These are phyloP conservation scores for Phascolomyces articulosus DNA, from an alignment of 371 early-diverging fungal genomes.

Conservation along the genomic window DNA sequence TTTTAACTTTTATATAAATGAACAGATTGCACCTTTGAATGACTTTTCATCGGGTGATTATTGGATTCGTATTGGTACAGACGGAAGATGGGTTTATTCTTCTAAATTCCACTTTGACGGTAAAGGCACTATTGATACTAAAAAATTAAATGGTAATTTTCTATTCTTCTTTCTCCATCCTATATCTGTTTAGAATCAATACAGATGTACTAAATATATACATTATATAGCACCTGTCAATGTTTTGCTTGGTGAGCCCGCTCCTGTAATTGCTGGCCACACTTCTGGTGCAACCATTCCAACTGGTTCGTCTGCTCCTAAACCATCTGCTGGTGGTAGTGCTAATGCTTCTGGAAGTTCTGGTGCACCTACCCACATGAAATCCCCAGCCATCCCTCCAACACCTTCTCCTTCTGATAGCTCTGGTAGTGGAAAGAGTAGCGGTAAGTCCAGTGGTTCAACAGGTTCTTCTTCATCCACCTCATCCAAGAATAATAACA, in stretches of 20 bases:
- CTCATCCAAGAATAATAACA: background rate
- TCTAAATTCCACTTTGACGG: constrained; percentile 28
- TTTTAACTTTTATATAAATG: background rate
- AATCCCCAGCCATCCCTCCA: background rate
- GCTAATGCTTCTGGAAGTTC: background rate
- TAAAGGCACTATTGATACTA: constrained; percentile 12
- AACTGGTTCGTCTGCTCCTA: background rate
- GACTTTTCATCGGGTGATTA: constrained; percentile 13
- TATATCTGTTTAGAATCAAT: background rate
- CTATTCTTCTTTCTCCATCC: background rate
- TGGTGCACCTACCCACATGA: background rate
- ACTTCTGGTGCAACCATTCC: background rate
- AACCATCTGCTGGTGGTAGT: background rate
- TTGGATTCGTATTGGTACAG: constrained; percentile 26
- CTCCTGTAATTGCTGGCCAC: background rate
- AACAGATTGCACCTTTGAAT: constrained; percentile 7
- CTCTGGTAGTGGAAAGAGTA: background rate
- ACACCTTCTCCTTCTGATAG: too few species aligned
- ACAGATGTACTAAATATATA: background rate
- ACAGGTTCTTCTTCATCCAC: background rate
- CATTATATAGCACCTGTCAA: constrained; percentile 2
- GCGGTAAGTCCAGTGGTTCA: background rate
- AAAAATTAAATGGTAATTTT: background rate
- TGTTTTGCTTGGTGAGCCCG: background rate
- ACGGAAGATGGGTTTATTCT: constrained; percentile 18